Percentiles rank a stretch among this genome's conserved stretches.
These are phyloP conservation scores for Actinomortierella wolfii DNA, from an alignment of 371 early-diverging fungal genomes.

Conservation along the genomic window DNA sequence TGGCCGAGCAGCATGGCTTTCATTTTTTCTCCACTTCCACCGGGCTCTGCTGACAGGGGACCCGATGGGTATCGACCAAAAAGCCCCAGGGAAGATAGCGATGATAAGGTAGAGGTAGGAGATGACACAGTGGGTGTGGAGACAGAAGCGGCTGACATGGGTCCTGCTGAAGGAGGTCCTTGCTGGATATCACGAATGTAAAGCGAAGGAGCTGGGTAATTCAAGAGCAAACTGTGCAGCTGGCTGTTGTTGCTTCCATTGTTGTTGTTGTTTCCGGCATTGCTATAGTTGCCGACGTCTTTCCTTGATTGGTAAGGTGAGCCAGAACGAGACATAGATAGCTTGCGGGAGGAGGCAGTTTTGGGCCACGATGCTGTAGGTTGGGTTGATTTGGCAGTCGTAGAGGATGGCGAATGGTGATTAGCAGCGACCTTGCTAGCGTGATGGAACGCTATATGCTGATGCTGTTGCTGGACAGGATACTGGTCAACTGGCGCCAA, in stretches of 20 bases:
- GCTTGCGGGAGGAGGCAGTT: conserved; percentile 29
- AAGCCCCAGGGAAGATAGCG: conserved; percentile 16
- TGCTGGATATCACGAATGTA: conserved; percentile 38
- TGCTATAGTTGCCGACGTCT: conserved; percentile 17
- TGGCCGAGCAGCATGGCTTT: conserved; percentile 17
- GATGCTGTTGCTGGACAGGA: neutral
- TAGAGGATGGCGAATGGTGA: conserved; percentile 2
- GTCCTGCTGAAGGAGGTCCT: conserved; percentile 8
- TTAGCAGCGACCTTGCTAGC: too few species aligned
- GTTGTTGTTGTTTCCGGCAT: neutral
- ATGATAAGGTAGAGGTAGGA: conserved; percentile 13
- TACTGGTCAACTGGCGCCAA: neutral
- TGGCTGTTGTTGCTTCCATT: conserved; percentile 28
- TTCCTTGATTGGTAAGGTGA: conserved; percentile 19
- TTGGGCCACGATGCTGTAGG: conserved; percentile 30
- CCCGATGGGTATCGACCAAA: conserved; percentile 24
- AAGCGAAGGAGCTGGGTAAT: conserved; percentile 30
- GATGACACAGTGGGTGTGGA: conserved; percentile 14
- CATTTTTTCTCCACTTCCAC: conserved; percentile 18
- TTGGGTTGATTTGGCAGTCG: conserved; percentile 11
- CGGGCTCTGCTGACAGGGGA: conserved; percentile 33
- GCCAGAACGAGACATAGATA: conserved; percentile 23
- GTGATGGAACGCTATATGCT: conserved; percentile 26
- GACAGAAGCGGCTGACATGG: conserved; percentile 12
- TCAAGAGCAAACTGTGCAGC: conserved; percentile 30